Base-by-base conservation (phyloP, 2,329 filamentous ascomycete genomes). In the Aspergillus quadricinctus region DNA sequence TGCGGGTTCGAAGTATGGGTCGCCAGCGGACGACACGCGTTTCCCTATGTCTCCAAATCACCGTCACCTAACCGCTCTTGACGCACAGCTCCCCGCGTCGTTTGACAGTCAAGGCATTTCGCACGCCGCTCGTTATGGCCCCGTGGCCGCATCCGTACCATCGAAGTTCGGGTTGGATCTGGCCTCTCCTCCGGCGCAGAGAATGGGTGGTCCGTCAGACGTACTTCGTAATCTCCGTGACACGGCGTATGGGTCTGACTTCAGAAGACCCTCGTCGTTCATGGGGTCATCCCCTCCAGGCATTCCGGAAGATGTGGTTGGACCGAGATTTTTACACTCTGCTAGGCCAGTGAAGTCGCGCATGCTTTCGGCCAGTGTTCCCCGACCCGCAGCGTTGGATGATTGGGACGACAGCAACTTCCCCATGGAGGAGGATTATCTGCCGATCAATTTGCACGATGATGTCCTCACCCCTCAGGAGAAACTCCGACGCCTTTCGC, bases 41-140 rank as follows among this genome's bases (percentile, higher is more conserved):
- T 81, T 92, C 41, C 89, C 89, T 25, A 83, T 94, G 52, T 96
- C 92, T 14, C 91, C 92, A 0, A 83, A 85, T 52, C 81, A 81
- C 52, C 81, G 80, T 64, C 84, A 85, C 53, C 87, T 96, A n/a
- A 94, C 90, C n/a, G 90, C 95, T 14, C 83, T 97, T 60, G 93
- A 97, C 76, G 94, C 92, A 2, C 92, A 91, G 17, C 83, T 97
- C 8, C 94, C 94, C 1, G 90, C 92, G 8, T 97, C 93, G 0
- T 97, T 97, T 72, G 94, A 97, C 74, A 96, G 92, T 66, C 94
- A 97, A 68, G 93, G 92, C 50, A 90, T 97, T 53, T 97, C 92
- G 10, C 90, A 93, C 71, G 92, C 91, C 60, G 92, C 93, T 19
- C 86, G 91, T 57, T 92, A 92, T 71, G 94, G 90, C 0, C 91